Evolutionary conservation across 2,329 filamentous ascomycete genomes (phyloP).

Genomic region (Talaromyces rugulosus): DNA sequence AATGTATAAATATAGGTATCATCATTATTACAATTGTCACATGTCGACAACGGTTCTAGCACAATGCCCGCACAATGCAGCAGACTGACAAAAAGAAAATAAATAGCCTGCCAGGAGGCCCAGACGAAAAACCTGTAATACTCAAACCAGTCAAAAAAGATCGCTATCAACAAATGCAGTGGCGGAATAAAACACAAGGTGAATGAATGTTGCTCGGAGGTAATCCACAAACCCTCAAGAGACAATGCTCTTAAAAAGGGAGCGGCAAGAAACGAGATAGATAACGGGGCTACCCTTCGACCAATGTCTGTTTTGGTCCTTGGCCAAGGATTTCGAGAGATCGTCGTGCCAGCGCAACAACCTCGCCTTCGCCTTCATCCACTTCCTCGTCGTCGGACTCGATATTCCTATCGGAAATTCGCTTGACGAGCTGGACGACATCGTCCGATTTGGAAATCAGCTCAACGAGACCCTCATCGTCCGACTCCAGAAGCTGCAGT

Average conservation of each 20-base stretch:
- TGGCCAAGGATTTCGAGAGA: conserved; percentile 84
- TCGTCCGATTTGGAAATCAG: conserved; percentile 87
- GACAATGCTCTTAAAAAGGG: not conserved
- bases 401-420: conserved; percentile 82
- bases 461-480: conserved; percentile 82
- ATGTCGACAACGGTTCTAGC: conserved; percentile 8
- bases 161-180: conserved; percentile 12
- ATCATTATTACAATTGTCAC: conserved; percentile 12
- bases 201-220: not conserved
- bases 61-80: conserved; percentile 7
- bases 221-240: not conserved
- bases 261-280: not conserved
- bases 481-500: conserved; percentile 89
- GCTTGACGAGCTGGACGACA: conserved; percentile 85
- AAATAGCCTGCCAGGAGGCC: not conserved
- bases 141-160: conserved; percentile 9
- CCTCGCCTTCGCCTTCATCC: conserved; percentile 88
- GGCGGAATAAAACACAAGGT: conserved; percentile 8
- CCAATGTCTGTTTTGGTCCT: conserved; percentile 69
- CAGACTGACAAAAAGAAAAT: not conserved
- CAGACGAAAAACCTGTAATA: conserved; percentile 1
- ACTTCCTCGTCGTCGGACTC: conserved; percentile 82
- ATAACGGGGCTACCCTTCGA: conserved; percentile 55
- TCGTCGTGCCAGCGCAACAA: conserved; percentile 82
- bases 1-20: conserved; percentile 21